Percentiles rank a stretch among this genome's conserved stretches.
Evolutionary conservation across 495 filamentous ascomycete species (phyloP).

Genomic region (Lichenothelia convexa): DNA sequence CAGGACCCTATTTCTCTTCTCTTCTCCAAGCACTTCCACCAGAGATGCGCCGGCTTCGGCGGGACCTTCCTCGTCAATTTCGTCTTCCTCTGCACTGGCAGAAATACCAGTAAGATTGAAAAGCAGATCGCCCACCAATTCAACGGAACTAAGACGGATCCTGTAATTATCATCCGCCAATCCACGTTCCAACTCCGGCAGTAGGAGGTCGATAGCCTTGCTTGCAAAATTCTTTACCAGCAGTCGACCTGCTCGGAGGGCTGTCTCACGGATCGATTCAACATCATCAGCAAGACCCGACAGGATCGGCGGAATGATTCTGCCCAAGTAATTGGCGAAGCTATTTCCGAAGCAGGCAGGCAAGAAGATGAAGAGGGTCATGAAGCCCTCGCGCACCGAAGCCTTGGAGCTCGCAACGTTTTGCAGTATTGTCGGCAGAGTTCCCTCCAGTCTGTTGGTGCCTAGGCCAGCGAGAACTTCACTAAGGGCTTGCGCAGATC

Average conservation of each 20-base stretch:
- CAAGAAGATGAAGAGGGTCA: constrained; percentile 98
- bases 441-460: constrained; percentile 83
- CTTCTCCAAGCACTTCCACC: constrained; percentile 82
- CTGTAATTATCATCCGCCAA: constrained; percentile 90
- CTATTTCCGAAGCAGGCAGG: constrained; percentile 98
- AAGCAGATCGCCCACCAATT: constrained; percentile 87
- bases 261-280: constrained; percentile 86
- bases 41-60: constrained; percentile 78
- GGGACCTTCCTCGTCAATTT: constrained; percentile 58
- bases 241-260: constrained; percentile 76
- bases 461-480: constrained; percentile 93
- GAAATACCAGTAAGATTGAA: constrained; percentile 96
- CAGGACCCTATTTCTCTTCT: constrained; percentile 85
- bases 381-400: constrained; percentile 89
- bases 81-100: constrained; percentile 62
- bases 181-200: constrained; percentile 89
- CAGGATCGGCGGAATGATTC: constrained; percentile 90
- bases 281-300: constrained; percentile 88
- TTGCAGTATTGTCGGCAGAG: constrained; percentile 85
- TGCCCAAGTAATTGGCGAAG: constrained; percentile 87
- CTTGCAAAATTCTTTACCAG: constrained; percentile 96
- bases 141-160: constrained; percentile 92
- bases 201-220: constrained; percentile 76
- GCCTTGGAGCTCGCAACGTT: constrained; percentile 86
- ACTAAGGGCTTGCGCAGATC: constrained; percentile 89